These are phyloP conservation scores for Coemansia sp. DNA, from an alignment of 192 early-diverging fungal species.

Conservation along the genomic window DNA sequence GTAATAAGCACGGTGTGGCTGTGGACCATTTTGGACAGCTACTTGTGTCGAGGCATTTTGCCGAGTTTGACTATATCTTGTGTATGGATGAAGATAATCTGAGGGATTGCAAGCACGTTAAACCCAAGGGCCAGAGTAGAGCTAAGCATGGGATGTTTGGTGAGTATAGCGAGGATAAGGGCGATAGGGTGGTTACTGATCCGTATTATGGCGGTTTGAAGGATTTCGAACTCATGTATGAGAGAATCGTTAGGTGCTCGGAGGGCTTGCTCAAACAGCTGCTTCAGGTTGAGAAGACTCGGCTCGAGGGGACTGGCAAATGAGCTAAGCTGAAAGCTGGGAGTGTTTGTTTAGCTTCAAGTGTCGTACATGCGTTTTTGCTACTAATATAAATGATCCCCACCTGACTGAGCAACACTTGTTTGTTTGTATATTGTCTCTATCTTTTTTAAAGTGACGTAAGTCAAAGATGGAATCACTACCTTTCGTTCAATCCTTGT, in stretches of 20 bases:
- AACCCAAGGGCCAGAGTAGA: slow-evolving; percentile 39
- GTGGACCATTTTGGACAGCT: slow-evolving; percentile 75
- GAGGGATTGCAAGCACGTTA: slow-evolving; percentile 55
- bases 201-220: slow-evolving; percentile 55
- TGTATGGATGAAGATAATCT: slow-evolving; percentile 91
- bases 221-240: slow-evolving; percentile 49
- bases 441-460: too few species aligned
- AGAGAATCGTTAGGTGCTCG: slow-evolving; percentile 48
- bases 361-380: not conserved
- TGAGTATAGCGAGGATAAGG: slow-evolving; percentile 21
- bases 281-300: not conserved
- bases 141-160: slow-evolving; percentile 50
- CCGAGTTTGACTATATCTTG: slow-evolving; percentile 79
- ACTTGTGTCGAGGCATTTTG: slow-evolving; percentile 64
- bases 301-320: not conserved
- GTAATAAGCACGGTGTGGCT: slow-evolving; percentile 68
- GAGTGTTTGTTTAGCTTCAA: not conserved
- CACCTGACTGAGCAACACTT: not conserved
- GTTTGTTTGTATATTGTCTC: not conserved
- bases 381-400: not conserved
- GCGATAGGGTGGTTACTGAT: slow-evolving; percentile 38
- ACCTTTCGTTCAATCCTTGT: not conserved
- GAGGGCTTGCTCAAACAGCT: slow-evolving; percentile 41
- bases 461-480: not conserved
- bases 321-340: too few species aligned